phyloP scores from a whole-genome alignment of 352 stramenopile species.

The Pythium phragmitis region DNA sequence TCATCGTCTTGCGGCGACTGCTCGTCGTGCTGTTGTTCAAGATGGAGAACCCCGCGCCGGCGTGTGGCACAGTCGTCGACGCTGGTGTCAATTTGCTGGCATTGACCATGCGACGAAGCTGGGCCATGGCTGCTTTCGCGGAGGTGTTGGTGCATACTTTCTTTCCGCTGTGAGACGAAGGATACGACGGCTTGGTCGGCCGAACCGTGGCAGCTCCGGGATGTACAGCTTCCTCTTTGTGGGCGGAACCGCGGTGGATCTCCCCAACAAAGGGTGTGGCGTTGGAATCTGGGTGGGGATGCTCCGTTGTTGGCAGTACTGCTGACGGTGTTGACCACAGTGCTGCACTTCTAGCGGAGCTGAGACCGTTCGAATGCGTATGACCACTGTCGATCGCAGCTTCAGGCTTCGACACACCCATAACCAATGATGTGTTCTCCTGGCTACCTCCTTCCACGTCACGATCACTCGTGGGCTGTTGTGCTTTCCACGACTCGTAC shows the following conservation, averaged over 20 bases:
- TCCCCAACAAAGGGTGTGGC: background rate
- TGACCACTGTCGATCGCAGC: background rate
- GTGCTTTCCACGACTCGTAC: conserved; percentile 29
- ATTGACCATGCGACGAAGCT: conserved; percentile 24
- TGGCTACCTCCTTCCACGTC: background rate
- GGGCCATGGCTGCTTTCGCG: conserved; percentile 13
- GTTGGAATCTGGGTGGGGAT: background rate
- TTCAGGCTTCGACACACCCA: background rate
- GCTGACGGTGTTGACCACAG: conserved; percentile 17
- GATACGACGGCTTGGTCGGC: background rate
- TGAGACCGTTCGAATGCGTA: background rate
- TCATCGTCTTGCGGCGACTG: conserved; percentile 15
- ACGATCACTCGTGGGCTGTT: conserved; percentile 5
- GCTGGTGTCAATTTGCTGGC: conserved; percentile 8
- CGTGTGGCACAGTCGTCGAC: conserved; percentile 6
- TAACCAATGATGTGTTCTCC: background rate
- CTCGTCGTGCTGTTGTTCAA: conserved; percentile 8
- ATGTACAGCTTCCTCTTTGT: background rate
- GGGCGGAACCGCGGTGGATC: background rate
- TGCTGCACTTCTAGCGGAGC: conserved; percentile 1
- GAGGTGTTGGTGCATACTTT: background rate
- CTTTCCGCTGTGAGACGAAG: background rate
- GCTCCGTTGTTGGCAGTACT: background rate
- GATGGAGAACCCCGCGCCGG: conserved; percentile 12
- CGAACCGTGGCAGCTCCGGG: background rate